Base-by-base conservation (phyloP, 106 monocot genomes). In the Acorus gramineus region DNA sequence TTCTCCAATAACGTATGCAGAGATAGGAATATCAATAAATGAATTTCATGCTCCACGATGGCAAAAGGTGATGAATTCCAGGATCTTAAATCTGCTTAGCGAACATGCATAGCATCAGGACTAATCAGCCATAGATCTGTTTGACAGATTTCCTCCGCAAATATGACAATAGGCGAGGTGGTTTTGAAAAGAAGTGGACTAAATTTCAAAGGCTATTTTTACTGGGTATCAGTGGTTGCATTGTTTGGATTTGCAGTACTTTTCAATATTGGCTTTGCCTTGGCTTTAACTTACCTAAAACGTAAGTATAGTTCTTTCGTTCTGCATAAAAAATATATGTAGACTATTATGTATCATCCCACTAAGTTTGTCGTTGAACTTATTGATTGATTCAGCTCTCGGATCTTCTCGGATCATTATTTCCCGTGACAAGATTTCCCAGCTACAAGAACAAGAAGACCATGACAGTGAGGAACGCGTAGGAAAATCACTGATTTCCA, bases 11-110 rank as follows among this genome's bases (percentile, higher is more conserved):
- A 54, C 71, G 47, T 71, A 71, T 71, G 71, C 71, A 47, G 46
- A 71, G 50, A 71, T 71, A 62, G 71, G 71, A 14, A 5, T 71
- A 62, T 53, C 53, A 13, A 62, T 54, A 49, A 71, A 71, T 62
- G 71, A 71, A 44, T 71, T 71, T 8, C 62, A 47, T 13, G 61
- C 71, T 54, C 62, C 71, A 53, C 58, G 62, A 71, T 71, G 71
- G 71, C 53, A 71, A 71, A 62, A 62, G 71, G 71, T 71, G 3
- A 49, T 3, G 12, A 8, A 13, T 53, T 4, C 52, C 5, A 5
- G 5, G 52, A 28, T 28, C 28, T 28, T 28, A 28, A 0, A 28
- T 28, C 9, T 52, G 52, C 9, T 52, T 52, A 28, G 28, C 28
- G 28, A 28, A 28, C 28, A 28, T 28, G 28, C 28, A 28, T 28